Percentiles rank a stretch among this genome's conserved stretches.
These are phyloP conservation scores for Aspergillus melleus DNA, from an alignment of 2,329 filamentous ascomycete species.

Conservation along the genomic window DNA sequence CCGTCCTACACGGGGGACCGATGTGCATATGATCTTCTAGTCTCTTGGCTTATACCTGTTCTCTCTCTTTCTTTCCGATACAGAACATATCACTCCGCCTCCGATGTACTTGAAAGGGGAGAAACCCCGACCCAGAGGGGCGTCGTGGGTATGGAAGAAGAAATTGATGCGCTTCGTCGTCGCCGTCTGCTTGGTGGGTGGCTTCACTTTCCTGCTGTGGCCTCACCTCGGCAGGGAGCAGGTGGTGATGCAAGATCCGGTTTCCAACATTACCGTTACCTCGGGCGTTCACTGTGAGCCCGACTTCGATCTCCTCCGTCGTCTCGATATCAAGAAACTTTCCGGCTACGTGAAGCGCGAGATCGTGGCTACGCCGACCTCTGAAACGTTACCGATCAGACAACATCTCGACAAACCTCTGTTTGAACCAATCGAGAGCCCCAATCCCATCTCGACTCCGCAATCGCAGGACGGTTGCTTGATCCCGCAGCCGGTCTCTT, in stretches of 20 bases:
- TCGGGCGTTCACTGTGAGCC: slow-evolving; percentile 29
- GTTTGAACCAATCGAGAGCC: slow-evolving; percentile 14
- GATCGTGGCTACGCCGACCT: slow-evolving; percentile 24
- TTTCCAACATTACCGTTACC: slow-evolving; percentile 32
- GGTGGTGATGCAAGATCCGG: slow-evolving; percentile 14
- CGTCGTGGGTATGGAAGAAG: slow-evolving; percentile 35
- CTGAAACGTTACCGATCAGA: slow-evolving; percentile 25
- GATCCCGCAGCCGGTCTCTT: slow-evolving; percentile 47
- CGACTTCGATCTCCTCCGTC: slow-evolving; percentile 25
- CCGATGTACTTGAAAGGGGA: slow-evolving; percentile 29
- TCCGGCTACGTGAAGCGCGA: slow-evolving; percentile 34
- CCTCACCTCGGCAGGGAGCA: slow-evolving; percentile 19
- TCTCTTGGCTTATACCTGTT: slow-evolving; percentile 10
- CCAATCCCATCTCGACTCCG: slow-evolving; percentile 3
- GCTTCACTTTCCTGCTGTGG: slow-evolving; percentile 30
- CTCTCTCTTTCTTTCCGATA: not conserved
- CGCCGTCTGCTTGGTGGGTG: slow-evolving; percentile 24
- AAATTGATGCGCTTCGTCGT: slow-evolving; percentile 31
- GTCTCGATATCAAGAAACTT: slow-evolving; percentile 27
- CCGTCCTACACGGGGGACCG: slow-evolving; percentile 10
- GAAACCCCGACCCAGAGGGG: slow-evolving; percentile 21
- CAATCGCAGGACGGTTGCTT: slow-evolving; percentile 33
- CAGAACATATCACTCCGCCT: not conserved
- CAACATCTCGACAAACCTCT: slow-evolving; percentile 30
- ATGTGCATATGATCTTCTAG: slow-evolving; percentile 21